Conservation (phyloP, 352 stramenopile species). For the Globisporangium spinosum region DNA sequence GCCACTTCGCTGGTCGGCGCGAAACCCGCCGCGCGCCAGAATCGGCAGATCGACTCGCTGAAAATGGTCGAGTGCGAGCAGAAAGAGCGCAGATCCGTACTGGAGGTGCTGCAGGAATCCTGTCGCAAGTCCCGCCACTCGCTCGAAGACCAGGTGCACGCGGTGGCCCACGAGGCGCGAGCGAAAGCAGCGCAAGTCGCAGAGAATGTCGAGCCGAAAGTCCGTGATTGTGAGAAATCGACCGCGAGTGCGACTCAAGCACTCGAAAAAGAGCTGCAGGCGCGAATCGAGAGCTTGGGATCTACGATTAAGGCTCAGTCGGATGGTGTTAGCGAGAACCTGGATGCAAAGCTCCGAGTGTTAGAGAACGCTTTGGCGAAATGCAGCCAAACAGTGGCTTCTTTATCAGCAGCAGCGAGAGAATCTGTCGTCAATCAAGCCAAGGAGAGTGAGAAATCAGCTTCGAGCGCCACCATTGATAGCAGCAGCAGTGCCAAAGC, state of each 20-base stretch:
- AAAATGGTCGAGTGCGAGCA: conserved; percentile 43
- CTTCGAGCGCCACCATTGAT: background rate
- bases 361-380: conserved; percentile 8
- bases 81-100: conserved; percentile 36
- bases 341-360: background rate
- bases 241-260: conserved; percentile 12
- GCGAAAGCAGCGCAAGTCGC: conserved; percentile 25
- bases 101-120: conserved; percentile 39
- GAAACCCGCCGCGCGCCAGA: conserved; percentile 25
- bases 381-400: background rate
- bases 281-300: conserved; percentile 6
- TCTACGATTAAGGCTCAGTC: conserved; percentile 10
- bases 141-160: conserved; percentile 50
- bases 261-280: conserved; percentile 16
- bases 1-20: conserved; percentile 24
- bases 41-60: conserved; percentile 27
- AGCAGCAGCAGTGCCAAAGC: background rate
- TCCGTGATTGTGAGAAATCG: conserved; percentile 31
- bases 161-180: conserved; percentile 34
- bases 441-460: background rate
- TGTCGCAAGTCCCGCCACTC: conserved; percentile 40
- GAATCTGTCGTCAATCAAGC: background rate
- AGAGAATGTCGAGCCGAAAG: conserved; percentile 32
- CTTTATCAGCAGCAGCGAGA: background rate
- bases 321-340: background rate